phyloP scores from a whole-genome alignment of 352 stramenopile species.

The Phytophthora hybrid region DNA sequence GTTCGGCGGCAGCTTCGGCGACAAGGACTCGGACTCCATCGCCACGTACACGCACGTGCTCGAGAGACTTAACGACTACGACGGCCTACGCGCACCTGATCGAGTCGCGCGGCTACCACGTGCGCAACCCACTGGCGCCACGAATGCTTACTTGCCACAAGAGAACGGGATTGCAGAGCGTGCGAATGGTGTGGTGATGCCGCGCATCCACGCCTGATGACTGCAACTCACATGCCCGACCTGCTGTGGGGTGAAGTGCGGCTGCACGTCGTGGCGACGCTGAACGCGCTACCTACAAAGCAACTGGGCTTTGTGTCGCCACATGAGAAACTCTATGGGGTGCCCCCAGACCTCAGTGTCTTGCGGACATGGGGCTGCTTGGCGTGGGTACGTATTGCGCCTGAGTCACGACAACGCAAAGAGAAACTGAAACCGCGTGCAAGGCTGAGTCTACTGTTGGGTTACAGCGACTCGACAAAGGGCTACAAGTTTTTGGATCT shows the following conservation, averaged over 20 bases:
- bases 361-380: slow-evolving; percentile 13
- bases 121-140: slow-evolving; percentile 27
- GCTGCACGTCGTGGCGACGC: neutral
- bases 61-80: slow-evolving; percentile 40
- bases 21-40: slow-evolving; percentile 39
- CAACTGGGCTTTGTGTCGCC: neutral
- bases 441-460: neutral
- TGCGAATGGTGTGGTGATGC: slow-evolving; percentile 12
- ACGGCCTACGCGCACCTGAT: slow-evolving; percentile 53
- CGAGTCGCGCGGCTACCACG: slow-evolving; percentile 44
- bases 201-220: slow-evolving; percentile 5
- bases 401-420: neutral
- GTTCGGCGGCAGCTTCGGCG: slow-evolving; percentile 42
- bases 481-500: slow-evolving; percentile 16
- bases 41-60: slow-evolving; percentile 44
- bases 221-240: neutral
- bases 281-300: slow-evolving; percentile 10
- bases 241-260: neutral
- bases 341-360: neutral
- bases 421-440: neutral
- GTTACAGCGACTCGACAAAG: slow-evolving; percentile 7
- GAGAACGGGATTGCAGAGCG: slow-evolving; percentile 16
- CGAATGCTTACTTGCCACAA: slow-evolving; percentile 17
- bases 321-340: neutral
- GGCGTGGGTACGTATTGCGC: slow-evolving; percentile 2